These are phyloP conservation scores for Cladosporium phlei DNA, from an alignment of 2,329 filamentous ascomycete species.

Conservation along the genomic window DNA sequence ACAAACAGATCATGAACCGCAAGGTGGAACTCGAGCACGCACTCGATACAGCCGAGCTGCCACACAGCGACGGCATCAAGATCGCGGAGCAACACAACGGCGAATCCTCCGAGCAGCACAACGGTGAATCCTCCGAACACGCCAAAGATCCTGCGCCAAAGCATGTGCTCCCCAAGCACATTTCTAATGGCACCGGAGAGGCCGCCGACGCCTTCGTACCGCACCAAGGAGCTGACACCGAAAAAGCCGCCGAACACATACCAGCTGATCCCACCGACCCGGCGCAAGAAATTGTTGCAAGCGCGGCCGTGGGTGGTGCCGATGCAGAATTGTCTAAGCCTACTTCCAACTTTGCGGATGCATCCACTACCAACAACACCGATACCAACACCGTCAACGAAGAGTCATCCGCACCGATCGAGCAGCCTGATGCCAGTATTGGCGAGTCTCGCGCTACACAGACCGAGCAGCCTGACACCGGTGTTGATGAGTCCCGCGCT, in stretches of 20 bases:
- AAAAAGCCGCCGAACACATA: constrained; percentile 9
- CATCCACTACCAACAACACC: neutral
- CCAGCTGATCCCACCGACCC: neutral
- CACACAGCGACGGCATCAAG: constrained; percentile 20
- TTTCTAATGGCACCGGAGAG: constrained; percentile 21
- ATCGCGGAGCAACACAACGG: constrained; percentile 21
- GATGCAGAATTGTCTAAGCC: constrained; percentile 19
- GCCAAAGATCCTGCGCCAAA: constrained; percentile 14
- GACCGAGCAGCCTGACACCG: constrained; percentile 6
- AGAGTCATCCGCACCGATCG: too few relatives aligned
- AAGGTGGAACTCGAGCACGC: constrained; percentile 29
- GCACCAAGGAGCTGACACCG: constrained; percentile 18
- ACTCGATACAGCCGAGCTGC: constrained; percentile 18
- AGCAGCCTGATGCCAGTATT: neutral
- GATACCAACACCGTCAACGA: constrained; percentile 18
- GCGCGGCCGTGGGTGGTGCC: constrained; percentile 20
- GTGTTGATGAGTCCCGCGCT: constrained; percentile 22
- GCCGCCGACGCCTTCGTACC: constrained; percentile 21
- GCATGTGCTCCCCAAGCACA: constrained; percentile 18
- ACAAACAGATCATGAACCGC: constrained; percentile 38
- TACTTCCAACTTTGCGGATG: constrained; percentile 17
- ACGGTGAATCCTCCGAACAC: constrained; percentile 12
- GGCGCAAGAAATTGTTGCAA: constrained; percentile 21
- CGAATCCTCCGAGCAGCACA: constrained; percentile 16
- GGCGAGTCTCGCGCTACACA: neutral